Conservation (phyloP, 129 eudicot species). For the Escallonia herrerae region DNA sequence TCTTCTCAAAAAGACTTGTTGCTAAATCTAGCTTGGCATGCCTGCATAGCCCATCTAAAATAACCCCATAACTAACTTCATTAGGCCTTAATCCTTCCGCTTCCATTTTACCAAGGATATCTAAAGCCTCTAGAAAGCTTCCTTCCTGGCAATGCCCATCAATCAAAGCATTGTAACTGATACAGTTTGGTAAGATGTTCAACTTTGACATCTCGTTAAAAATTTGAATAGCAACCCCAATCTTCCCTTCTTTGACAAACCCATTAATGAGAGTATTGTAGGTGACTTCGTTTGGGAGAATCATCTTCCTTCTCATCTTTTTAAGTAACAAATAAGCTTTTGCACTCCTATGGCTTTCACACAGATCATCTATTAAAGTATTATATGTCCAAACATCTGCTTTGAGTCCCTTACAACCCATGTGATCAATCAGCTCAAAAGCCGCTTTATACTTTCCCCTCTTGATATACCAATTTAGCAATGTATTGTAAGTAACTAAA, state of each 20-base stretch:
- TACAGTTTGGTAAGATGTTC: constrained; percentile 46
- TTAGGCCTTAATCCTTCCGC: constrained; percentile 55
- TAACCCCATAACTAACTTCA: constrained; percentile 68
- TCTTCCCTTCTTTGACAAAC: constrained; percentile 67
- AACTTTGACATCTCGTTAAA: constrained; percentile 59
- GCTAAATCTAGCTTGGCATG: constrained; percentile 56
- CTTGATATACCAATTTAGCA: constrained; percentile 80
- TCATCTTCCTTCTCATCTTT: constrained; percentile 60
- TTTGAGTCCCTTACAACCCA: constrained; percentile 64
- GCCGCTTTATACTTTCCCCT: constrained; percentile 71
- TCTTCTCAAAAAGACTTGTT: constrained; percentile 40
- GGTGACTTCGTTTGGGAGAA: constrained; percentile 56
- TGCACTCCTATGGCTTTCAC: constrained; percentile 58
- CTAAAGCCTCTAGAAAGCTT: constrained; percentile 51
- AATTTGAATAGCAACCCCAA: constrained; percentile 45
- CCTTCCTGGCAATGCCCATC: constrained; percentile 63
- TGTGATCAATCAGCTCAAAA: constrained; percentile 52
- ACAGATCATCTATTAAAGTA: constrained; percentile 57
- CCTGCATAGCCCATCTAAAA: constrained; percentile 68
- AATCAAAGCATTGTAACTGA: constrained; percentile 68
- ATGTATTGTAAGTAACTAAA: constrained; percentile 69
- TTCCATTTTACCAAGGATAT: constrained; percentile 56
- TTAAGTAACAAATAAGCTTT: constrained; percentile 75
- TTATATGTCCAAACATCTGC: constrained; percentile 77
- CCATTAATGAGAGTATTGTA: constrained; percentile 82